These are phyloP conservation scores for Aegle marmelos DNA, from an alignment of 345 rosid species.

Conservation along the genomic window DNA sequence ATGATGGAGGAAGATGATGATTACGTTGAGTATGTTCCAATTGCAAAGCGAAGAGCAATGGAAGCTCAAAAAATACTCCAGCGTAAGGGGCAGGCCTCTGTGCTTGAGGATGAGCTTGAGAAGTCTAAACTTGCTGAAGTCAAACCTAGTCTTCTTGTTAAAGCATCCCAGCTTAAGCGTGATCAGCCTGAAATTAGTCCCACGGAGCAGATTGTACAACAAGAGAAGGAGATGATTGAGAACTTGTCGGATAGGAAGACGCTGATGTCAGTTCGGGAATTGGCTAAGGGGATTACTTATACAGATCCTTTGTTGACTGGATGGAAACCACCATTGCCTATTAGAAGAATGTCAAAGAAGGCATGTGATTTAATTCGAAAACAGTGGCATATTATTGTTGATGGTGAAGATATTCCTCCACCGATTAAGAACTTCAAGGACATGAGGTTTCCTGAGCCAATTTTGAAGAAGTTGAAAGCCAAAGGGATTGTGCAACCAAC, in stretches of 20 bases:
- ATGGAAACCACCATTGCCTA: constrained; percentile 79
- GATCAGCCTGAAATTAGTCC: constrained; percentile 79
- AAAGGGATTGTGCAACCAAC: constrained; percentile 94
- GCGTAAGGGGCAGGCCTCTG: constrained; percentile 66
- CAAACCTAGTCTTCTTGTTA: constrained; percentile 84
- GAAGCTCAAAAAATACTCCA: constrained; percentile 74
- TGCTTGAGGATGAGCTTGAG: constrained; percentile 58
- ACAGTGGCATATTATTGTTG: constrained; percentile 92
- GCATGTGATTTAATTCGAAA: constrained; percentile 64
- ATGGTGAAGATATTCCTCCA: constrained; percentile 84
- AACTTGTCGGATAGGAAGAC: constrained; percentile 79
- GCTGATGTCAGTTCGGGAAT: constrained; percentile 81
- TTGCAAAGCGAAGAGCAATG: constrained; percentile 73
- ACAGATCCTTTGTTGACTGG: constrained; percentile 75
- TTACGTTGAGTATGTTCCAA: constrained; percentile 78
- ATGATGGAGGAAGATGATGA: constrained; percentile 71
- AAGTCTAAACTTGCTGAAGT: constrained; percentile 65
- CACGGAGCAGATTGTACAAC: constrained; percentile 74
- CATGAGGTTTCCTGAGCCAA: constrained; percentile 77
- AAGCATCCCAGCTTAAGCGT: constrained; percentile 82
- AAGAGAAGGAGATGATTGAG: constrained; percentile 95
- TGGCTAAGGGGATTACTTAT: constrained; percentile 89
- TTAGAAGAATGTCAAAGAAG: constrained; percentile 59
- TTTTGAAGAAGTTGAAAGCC: constrained; percentile 62
- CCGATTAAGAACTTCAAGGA: constrained; percentile 80